These are phyloP conservation scores for Mucor velutinosus DNA, from an alignment of 371 early-diverging fungal genomes.

Conservation along the genomic window DNA sequence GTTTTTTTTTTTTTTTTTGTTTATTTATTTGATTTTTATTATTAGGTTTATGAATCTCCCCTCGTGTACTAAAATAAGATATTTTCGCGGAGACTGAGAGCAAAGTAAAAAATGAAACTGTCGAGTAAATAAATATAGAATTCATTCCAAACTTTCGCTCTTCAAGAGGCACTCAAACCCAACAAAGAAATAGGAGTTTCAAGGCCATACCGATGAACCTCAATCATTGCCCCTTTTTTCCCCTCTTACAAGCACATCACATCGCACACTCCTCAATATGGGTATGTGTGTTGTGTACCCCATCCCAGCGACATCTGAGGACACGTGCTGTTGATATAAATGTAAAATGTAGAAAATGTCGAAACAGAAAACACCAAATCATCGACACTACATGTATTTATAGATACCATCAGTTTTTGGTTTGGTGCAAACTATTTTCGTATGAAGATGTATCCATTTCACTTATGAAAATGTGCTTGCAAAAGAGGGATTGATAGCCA, in stretches of 20 bases:
- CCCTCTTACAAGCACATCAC: background rate
- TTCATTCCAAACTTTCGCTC: background rate
- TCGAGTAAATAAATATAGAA: slow-evolving; percentile 3
- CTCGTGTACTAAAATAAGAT: slow-evolving; percentile 3
- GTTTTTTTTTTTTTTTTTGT: background rate
- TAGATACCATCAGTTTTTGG: background rate
- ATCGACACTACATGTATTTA: background rate
- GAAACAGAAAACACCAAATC: background rate
- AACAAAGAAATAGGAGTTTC: background rate
- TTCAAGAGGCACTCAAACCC: background rate
- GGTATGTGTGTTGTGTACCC: background rate
- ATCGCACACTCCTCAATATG: background rate
- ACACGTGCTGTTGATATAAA: slow-evolving; percentile 1
- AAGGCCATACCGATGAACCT: background rate
- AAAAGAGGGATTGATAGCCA: background rate
- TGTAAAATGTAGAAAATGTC: background rate
- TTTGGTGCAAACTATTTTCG: background rate
- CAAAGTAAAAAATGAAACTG: background rate
- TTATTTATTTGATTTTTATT: background rate
- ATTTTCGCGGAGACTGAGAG: slow-evolving; percentile 2
- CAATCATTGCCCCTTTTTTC: background rate
- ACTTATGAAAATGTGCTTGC: background rate
- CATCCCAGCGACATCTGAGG: background rate
- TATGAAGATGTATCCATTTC: too few species aligned
- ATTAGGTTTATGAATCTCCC: slow-evolving; percentile 2